phyloP scores from a whole-genome alignment of 768 basidiomycete species.

The Clitopilus hobsonii region DNA sequence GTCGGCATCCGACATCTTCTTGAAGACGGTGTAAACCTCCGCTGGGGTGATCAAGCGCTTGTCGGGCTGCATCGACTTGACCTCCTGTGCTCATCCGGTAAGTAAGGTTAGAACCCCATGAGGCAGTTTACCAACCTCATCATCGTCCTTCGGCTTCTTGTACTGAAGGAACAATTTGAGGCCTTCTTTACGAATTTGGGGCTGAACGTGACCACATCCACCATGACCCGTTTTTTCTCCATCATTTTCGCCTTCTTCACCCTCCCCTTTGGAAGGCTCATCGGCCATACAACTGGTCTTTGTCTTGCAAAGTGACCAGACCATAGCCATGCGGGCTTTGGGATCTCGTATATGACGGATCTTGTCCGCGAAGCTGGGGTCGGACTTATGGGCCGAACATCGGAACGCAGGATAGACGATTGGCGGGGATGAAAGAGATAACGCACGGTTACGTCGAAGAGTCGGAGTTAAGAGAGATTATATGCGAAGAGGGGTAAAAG shows the following conservation, averaged over 20 bases:
- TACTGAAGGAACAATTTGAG: constrained; percentile 92
- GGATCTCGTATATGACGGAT: constrained; percentile 84
- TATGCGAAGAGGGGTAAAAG: constrained; percentile 53
- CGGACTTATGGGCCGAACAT: constrained; percentile 54
- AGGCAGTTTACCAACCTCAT: constrained; percentile 64
- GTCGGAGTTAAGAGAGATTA: constrained; percentile 14
- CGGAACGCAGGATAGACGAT: constrained; percentile 4
- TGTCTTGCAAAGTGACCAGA: constrained; percentile 83
- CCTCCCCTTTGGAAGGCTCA: constrained; percentile 84
- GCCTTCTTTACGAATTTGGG: constrained; percentile 88
- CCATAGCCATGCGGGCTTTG: constrained; percentile 81
- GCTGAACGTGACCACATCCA: constrained; percentile 95
- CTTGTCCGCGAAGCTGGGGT: constrained; percentile 80
- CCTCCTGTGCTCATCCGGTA: constrained; percentile 45
- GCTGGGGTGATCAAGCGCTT: constrained; percentile 78
- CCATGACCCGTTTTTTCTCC: constrained; percentile 90
- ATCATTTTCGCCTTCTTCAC: constrained; percentile 59
- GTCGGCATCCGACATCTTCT: constrained; percentile 91
- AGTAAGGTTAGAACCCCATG: constrained; percentile 7
- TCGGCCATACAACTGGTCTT: constrained; percentile 89
- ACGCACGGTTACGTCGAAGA: background rate
- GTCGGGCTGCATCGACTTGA: constrained; percentile 77
- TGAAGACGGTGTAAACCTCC: constrained; percentile 91
- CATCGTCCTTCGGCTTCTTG: constrained; percentile 92
- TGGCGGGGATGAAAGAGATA: background rate